Evolutionary conservation across 2,329 filamentous ascomycete species (phyloP), one percentile per base, ranked within the genome.

Genomic region (Stachybotrys chlorohalonatus): DNA sequence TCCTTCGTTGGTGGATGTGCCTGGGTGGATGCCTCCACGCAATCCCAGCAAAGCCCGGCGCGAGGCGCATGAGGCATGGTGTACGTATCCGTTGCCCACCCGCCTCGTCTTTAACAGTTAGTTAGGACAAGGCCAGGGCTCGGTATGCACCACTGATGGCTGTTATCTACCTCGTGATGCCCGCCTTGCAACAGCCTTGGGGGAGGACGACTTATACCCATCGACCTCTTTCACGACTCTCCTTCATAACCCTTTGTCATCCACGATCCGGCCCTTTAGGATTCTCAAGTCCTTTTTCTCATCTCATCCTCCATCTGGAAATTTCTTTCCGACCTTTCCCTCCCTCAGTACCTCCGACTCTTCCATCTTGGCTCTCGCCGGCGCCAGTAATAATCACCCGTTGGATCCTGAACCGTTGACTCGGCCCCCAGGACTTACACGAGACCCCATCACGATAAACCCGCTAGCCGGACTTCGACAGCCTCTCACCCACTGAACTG

Each of bases 381-480:
- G 58, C 54, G 54, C 58, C 57, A 55, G 45, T 52, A 16, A 52
- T 52, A 53, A 53, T 52, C 55, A 51, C 53, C 31, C 36, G 58
- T 51, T 55, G 54, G 58, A 53, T 61, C 66, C 74, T 74, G 74
- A 78, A 70, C 74, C 73, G 73, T 78, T 78, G 68, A 75, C 68
- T 78, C 75, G 77, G 76, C 69, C 69, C 70, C 76, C 69, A 63
- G 68, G 65, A 60, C 52, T 53, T 54, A 58, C 62, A 47, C 62
- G 63, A 59, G 63, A 59, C 57, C 49, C 24, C 30, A 55, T 31
- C 45, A 51, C 54, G 57, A 58, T 57, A 36, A 53, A 31, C 55
- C 47, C 47, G 36, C 53, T 57, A 58, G 58, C 36, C 49, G 47
- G 56, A 57, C 57, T 53, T 57, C 56, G 59, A 57, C 54, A 52